Evolutionary conservation across 768 basidiomycete genomes (phyloP), one percentile per base, ranked within the genome.

Genomic region (Lactarius psammicola): DNA sequence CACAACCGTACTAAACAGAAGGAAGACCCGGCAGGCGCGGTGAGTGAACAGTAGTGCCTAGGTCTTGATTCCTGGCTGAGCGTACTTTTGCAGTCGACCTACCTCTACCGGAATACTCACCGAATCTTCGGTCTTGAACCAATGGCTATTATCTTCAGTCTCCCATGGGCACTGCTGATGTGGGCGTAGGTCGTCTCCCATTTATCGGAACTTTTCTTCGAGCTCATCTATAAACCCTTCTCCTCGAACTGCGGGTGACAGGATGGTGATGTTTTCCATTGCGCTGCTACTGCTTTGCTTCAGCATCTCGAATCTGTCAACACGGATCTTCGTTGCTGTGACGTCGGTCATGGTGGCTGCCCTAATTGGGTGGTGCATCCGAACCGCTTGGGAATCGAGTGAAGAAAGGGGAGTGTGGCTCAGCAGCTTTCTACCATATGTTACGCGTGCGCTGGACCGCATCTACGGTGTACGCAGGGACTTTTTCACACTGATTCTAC

Each of bases 201-300:
- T 10, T 15, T 31, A 10, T 5, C 9, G 15, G 9, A 5, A 36
- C 13, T 17, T 11, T 54, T n/a, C 28, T 10, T 23, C 15, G 26
- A 20, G 17, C 28, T 60, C 40, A 56, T 49, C 23, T 30, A 46
- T 44, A 23, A 15, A 36, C n/a, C n/a, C 40, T 46, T 38, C 15
- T 11, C 53, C 53, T 54, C 30, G 7, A 10, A 49, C 23, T 9
- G 4, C 5, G 23, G 49, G 13, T 7, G 38, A 31, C 30, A 65
- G 64, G 33, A 38, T 56, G 59, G 53, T 38, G 59, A 61, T 46
- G 3, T 70, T 69, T 51, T 51, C 61, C 40, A 44, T 66, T 8
- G 64, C 64, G 13, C 38, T 70, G 36, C 38, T 69, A 26, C 15
- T 66, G 1, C 31, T 70, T 7, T 65, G 63, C 38, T 68, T 63